Evolutionary conservation across 1,284 basidiomycete genomes (phyloP).

Genomic region (Leccinum pachyderme): DNA sequence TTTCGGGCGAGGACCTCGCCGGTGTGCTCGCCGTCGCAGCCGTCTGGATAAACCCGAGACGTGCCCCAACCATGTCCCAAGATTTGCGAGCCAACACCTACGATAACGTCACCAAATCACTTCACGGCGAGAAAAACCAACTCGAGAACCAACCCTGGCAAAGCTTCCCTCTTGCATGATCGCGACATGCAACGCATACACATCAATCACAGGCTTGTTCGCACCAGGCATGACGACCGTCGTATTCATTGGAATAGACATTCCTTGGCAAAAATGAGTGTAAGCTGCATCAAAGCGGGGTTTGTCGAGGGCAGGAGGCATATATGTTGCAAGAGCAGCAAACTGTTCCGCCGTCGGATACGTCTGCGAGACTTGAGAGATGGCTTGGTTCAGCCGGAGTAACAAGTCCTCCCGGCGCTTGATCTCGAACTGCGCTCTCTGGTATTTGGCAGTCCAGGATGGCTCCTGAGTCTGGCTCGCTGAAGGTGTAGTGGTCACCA

Average conservation of each 20-base stretch:
- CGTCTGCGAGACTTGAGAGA: slow-evolving; percentile 16
- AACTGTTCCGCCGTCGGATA: slow-evolving; percentile 28
- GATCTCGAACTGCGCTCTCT: slow-evolving; percentile 33
- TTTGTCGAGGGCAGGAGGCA: slow-evolving; percentile 33
- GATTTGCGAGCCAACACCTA: slow-evolving; percentile 29
- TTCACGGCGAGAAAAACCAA: slow-evolving; percentile 5
- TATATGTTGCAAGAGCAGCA: slow-evolving; percentile 28
- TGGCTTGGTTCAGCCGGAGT: slow-evolving; percentile 30
- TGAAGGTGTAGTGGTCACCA: not conserved
- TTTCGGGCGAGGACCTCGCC: slow-evolving; percentile 25
- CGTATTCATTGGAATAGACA: slow-evolving; percentile 28
- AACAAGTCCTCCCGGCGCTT: slow-evolving; percentile 33
- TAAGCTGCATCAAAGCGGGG: slow-evolving; percentile 33
- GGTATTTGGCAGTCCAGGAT: slow-evolving; percentile 23
- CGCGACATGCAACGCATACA: slow-evolving; percentile 33
- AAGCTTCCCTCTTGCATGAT: slow-evolving; percentile 36
- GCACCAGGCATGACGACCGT: slow-evolving; percentile 32
- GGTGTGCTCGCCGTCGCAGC: slow-evolving; percentile 22
- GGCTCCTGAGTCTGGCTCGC: slow-evolving; percentile 15
- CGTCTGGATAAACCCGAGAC: slow-evolving; percentile 30
- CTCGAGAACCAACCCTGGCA: slow-evolving; percentile 23
- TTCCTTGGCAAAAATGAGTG: slow-evolving; percentile 31
- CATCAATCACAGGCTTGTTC: slow-evolving; percentile 28
- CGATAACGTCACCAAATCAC: slow-evolving; percentile 5
- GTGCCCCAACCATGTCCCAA: slow-evolving; percentile 31